Conservation (phyloP, 345 rosid species). For the Fremontodendron californicum region DNA sequence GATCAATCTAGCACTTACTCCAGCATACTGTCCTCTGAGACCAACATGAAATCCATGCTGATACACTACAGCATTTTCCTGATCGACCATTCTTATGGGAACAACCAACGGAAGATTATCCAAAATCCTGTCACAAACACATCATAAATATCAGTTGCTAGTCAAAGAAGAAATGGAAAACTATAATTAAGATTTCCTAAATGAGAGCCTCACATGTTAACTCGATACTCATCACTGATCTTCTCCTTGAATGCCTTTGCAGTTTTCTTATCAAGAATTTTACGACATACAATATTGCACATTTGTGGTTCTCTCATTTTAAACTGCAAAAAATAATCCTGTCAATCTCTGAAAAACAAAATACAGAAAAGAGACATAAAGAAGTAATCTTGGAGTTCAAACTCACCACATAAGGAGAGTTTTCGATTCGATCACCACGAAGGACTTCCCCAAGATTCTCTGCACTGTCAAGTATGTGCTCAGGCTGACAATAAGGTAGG, state of each 20-base stretch:
- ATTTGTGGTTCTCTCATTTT: constrained; percentile 15
- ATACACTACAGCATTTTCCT: constrained; percentile 40
- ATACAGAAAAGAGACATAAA: background rate
- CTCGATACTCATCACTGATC: constrained; percentile 79
- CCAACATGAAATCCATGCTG: constrained; percentile 68
- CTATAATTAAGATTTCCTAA: background rate
- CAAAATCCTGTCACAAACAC: constrained; percentile 48
- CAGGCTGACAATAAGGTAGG: constrained; percentile 64
- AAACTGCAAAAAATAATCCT: background rate
- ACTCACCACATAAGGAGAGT: constrained; percentile 15
- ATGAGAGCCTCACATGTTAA: constrained; percentile 29
- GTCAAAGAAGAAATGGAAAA: background rate
- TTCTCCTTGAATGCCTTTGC: constrained; percentile 73
- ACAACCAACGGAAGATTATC: constrained; percentile 76
- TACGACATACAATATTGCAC: constrained; percentile 14
- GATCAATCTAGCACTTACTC: constrained; percentile 35
- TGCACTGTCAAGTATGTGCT: constrained; percentile 60
- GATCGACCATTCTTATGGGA: constrained; percentile 45
- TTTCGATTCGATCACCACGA: constrained; percentile 18
- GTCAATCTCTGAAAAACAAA: background rate
- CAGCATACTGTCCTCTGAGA: constrained; percentile 57
- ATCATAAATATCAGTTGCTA: background rate
- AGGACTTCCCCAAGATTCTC: constrained; percentile 92
- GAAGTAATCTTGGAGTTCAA: background rate
- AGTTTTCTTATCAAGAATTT: constrained; percentile 25